Percentiles rank a stretch among this genome's conserved stretches.
These are phyloP conservation scores for Silene vulgaris DNA, from an alignment of 179 eudicot species.

Conservation along the genomic window DNA sequence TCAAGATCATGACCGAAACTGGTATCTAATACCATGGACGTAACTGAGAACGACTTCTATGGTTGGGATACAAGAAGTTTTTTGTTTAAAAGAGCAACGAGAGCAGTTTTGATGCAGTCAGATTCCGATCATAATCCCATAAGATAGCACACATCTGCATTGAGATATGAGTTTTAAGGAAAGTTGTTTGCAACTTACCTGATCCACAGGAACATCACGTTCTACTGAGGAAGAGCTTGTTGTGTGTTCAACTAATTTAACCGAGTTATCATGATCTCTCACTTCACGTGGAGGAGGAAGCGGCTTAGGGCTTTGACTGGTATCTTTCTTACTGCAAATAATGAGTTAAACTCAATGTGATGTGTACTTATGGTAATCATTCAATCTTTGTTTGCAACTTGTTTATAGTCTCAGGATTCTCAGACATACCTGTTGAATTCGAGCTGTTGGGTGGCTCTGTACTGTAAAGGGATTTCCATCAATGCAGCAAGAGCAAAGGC, in stretches of 20 bases:
- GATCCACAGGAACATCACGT: slow-evolving; percentile 35
- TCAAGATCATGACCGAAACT: neutral
- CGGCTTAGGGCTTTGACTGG: slow-evolving; percentile 29
- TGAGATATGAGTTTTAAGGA: neutral
- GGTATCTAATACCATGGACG: neutral
- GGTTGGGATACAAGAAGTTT: neutral
- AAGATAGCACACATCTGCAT: neutral
- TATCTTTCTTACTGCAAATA: slow-evolving; percentile 28
- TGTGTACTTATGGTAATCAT: neutral
- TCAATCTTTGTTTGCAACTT: neutral
- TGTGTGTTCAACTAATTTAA: slow-evolving; percentile 22
- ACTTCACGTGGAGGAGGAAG: slow-evolving; percentile 71
- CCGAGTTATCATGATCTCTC: slow-evolving; percentile 51
- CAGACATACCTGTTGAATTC: slow-evolving; percentile 39
- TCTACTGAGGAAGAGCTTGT: slow-evolving; percentile 31
- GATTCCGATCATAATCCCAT: neutral
- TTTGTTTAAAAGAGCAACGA: neutral
- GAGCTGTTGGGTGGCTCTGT: slow-evolving; percentile 56
- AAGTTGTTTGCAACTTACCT: slow-evolving; percentile 31
- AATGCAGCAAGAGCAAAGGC: slow-evolving; percentile 80
- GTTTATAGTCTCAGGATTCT: neutral
- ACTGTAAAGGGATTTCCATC: slow-evolving; percentile 83
- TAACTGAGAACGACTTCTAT: neutral
- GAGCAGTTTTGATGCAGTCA: neutral
- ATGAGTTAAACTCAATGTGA: slow-evolving; percentile 16